Conservation (phyloP, 2,329 filamentous ascomycete species). For the Colletotrichum zoysiae region DNA sequence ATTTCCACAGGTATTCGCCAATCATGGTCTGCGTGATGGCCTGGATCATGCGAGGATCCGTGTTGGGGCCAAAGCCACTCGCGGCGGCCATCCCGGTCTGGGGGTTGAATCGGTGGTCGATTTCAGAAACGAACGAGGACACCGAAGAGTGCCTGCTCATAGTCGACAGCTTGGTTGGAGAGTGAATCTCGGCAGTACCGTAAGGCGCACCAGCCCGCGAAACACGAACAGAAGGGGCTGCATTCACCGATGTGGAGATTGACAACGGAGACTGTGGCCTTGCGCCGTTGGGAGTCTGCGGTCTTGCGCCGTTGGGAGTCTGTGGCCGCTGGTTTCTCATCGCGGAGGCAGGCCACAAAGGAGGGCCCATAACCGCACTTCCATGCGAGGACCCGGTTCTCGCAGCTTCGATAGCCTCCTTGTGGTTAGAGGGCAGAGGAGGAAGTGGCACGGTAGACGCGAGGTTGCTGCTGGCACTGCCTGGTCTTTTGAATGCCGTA, state of each 20-base stretch:
- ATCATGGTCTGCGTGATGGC: conserved; percentile 99
- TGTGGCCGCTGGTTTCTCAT: conserved; percentile 65
- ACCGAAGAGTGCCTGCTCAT: conserved; percentile 82
- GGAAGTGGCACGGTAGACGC: conserved; percentile 63
- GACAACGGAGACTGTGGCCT: conserved; percentile 57
- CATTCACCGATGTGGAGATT: conserved; percentile 62
- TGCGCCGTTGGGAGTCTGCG: conserved; percentile 71
- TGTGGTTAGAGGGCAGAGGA: conserved; percentile 86
- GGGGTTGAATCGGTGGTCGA: conserved; percentile 91
- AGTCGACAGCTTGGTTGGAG: conserved; percentile 58
- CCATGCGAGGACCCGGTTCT: conserved; percentile 67
- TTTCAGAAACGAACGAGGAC: conserved; percentile 94
- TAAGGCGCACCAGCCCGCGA: conserved; percentile 58
- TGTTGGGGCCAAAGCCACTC: conserved; percentile 75
- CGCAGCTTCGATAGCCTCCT: conserved; percentile 85
- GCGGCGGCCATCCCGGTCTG: conserved; percentile 60
- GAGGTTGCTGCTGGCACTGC: conserved; percentile 78
- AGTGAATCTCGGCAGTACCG: conserved; percentile 61
- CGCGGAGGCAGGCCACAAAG: conserved; percentile 84
- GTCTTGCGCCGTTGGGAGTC: conserved; percentile 70
- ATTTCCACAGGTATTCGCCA: conserved; percentile 98
- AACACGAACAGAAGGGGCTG: conserved; percentile 69
- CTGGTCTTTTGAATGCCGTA: conserved; percentile 65
- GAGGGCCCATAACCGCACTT: conserved; percentile 79
- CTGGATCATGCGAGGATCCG: conserved; percentile 98